Evolutionary conservation across 441 rosid genomes (phyloP).

Genomic region (Biscutella laevigata): DNA sequence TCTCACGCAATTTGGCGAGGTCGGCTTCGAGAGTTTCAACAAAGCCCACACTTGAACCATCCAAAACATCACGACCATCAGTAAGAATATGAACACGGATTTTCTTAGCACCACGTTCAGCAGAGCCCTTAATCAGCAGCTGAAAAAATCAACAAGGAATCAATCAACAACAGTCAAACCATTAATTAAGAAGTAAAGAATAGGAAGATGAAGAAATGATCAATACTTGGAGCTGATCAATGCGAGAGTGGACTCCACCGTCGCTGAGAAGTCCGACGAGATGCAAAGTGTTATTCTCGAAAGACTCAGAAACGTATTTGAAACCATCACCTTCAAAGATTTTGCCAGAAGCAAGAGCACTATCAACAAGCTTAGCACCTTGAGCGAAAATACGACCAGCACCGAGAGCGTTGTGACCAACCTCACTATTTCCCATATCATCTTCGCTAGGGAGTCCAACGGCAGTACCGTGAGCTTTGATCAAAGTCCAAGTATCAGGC

Average conservation of each 20-base stretch:
- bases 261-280: conserved; percentile 86
- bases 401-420: conserved; percentile 96
- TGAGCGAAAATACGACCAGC: conserved; percentile 95
- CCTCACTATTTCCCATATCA: conserved; percentile 99
- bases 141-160: conserved; percentile 12
- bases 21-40: conserved; percentile 78
- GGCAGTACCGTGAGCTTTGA: conserved; percentile 82
- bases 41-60: conserved; percentile 83
- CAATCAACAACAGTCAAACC: neutral
- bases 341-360: conserved; percentile 84
- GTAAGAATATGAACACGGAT: conserved; percentile 85
- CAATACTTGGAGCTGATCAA: conserved; percentile 73
- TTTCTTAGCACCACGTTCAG: conserved; percentile 81
- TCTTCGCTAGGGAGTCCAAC: conserved; percentile 95
- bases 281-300: conserved; percentile 60
- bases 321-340: conserved; percentile 79
- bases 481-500: conserved; percentile 78
- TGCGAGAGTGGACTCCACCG: conserved; percentile 95
- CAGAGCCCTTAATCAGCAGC: conserved; percentile 77
- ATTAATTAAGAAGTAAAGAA: neutral
- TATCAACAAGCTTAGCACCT: conserved; percentile 92
- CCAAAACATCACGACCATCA: conserved; percentile 98
- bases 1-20: conserved; percentile 42
- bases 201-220: neutral
- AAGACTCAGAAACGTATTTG: conserved; percentile 47